Base-by-base conservation (phyloP, 1,284 basidiomycete genomes). In the Moesziomyces sp. region DNA sequence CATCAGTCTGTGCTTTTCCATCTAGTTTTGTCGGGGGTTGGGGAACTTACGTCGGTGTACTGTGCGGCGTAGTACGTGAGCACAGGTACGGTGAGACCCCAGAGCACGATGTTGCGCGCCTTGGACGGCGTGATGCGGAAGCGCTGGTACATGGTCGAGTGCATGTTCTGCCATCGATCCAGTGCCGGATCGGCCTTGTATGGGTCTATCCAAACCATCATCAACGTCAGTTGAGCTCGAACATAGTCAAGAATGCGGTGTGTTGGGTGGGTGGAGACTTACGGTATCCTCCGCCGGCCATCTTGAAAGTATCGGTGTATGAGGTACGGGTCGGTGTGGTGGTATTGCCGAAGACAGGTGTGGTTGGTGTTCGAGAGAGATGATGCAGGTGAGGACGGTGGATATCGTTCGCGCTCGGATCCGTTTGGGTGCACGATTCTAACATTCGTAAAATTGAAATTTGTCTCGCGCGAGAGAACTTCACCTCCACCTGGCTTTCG, bases 111-210 rank as follows among this genome's bases (percentile, higher is more conserved):
- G 21, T 48, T 40, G 23, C 74, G 71, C 30, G 76, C 59, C 40
- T 79, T 79, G 23, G 68, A 58, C 0, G 73, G 47, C 26, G 80
- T 82, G 52, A 80, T 55, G 44, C 75, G 74, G 74, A 82, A 82
- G 26, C 79, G 71, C 52, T 74, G 68, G 72, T 82, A 82, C 80
- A 82, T 82, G 47, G 80, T 77, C 57, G 76, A 74, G 72, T 82
- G 80, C 78, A 80, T 80, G 42, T 70, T 69, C 65, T 77, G 75
- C 75, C 77, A 80, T 73, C 77, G 75, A 66, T 82, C 80, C 46
- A 82, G 60, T 26, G 80, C 77, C 60, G 78, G 80, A 45, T 82
- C 80, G 55, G 70, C 64, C 79, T 82, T 82, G 62, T 77, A 64
- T 47, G 80, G 78, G 57, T 80, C 79, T 81, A 50, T 50, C 13